Base-by-base conservation (phyloP, 2,329 filamentous ascomycete species). In the Rhynchosporium agropyri region DNA sequence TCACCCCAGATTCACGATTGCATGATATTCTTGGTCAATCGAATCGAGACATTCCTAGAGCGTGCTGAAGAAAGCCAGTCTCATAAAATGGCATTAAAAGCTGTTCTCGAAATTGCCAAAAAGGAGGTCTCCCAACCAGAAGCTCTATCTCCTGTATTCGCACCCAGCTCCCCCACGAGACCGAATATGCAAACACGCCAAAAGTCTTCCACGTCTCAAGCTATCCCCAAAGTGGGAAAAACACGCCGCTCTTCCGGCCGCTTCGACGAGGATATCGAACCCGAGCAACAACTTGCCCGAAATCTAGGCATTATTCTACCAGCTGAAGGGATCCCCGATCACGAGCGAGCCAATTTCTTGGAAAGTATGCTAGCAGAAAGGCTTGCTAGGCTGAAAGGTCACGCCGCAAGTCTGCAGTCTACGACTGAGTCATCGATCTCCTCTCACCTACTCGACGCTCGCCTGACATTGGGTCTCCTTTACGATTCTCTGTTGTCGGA, bases 401-500 rank as follows among this genome's bases (percentile, higher is more conserved):
- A 84, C 5, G 75, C 77, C 1, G 73, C 70, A 4, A 79, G 76
- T 64, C 75, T 80, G 0, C 83, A 86, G 66, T 77, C 79, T 13
- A 77, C 78, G 0, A 81, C 84, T n/a, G 84, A 86, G 69, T 68
- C 66, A 0, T 74, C 73, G 0, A 74, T 79, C 0, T 74, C 75
- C 0, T 71, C 75, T 0, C 77, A 81, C 9, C 68, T 86, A 0
- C 72, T 77, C 0, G 83, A 86, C 63, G 77, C 79, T 0, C 76
- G 77, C 20, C 71, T 77, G 3, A 83, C 83, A 0, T 69, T 85
- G 1, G 79, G 82, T 65, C 69, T 83, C 8, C 71, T 85, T 15
- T 74, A 78, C 4, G 82, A 84, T 63, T 83, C 79, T 46, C 73
- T 86, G 0, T 73, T 85, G 1, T 81, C 81, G 0, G 83, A 86